A percentile compares a stretch with the other conserved stretches of the same genome.
phyloP scores from a whole-genome alignment of 441 rosid genomes.

The Iberis amara region DNA sequence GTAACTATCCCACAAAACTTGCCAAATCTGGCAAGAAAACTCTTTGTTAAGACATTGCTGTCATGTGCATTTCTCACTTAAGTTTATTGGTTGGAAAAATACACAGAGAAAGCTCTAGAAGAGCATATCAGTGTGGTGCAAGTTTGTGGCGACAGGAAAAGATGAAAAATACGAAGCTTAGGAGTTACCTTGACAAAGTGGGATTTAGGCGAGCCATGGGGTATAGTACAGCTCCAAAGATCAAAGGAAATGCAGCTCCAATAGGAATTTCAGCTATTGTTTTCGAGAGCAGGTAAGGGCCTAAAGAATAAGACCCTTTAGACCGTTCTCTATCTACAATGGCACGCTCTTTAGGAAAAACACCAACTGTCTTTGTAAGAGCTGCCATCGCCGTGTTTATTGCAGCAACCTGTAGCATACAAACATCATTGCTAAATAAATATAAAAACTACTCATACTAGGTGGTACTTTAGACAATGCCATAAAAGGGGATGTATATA shows the following conservation, averaged over 20 bases:
- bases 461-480: not conserved
- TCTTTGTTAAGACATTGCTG: conserved; percentile 20
- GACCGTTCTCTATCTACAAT: conserved; percentile 91
- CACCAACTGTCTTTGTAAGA: conserved; percentile 91
- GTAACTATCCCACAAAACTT: conserved; percentile 90
- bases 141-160: not conserved
- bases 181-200: conserved; percentile 55
- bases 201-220: conserved; percentile 98
- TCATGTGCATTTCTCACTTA: conserved; percentile 2
- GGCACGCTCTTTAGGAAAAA: conserved; percentile 92
- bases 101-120: conserved; percentile 10
- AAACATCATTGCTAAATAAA: conserved; percentile 16
- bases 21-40: conserved; percentile 53
- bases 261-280: conserved; percentile 86
- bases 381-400: conserved; percentile 99
- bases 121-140: conserved; percentile 1
- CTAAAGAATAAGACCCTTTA: conserved; percentile 82
- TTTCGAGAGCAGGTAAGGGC: conserved; percentile 90
- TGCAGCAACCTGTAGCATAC: conserved; percentile 65
- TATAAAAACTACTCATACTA: not conserved
- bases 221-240: conserved; percentile 85
- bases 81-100: conserved; percentile 6
- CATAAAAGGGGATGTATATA: not conserved
- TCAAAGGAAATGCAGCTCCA: conserved; percentile 89
- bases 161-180: not conserved